Evolutionary conservation across 2,329 filamentous ascomycete genomes (phyloP).

Genomic region (Penicillium sp.): DNA sequence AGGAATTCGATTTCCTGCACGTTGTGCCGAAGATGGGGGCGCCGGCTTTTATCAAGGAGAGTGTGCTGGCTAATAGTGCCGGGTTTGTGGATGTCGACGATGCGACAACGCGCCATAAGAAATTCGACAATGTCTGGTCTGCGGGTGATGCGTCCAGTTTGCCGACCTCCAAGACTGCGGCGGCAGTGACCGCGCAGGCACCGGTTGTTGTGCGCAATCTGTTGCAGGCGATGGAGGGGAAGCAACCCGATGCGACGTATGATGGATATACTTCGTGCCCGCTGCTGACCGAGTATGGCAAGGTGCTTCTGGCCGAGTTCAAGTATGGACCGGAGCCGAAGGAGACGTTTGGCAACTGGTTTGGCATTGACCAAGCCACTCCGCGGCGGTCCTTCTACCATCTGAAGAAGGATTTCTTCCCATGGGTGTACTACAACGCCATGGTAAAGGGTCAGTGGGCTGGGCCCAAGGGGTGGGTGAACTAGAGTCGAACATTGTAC

Average conservation of each 20-base stretch:
- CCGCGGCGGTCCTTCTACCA: slow-evolving; percentile 56
- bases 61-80: slow-evolving; percentile 49
- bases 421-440: slow-evolving; percentile 57
- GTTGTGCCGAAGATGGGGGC: slow-evolving; percentile 56
- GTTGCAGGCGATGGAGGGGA: slow-evolving; percentile 43
- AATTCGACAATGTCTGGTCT: slow-evolving; percentile 55
- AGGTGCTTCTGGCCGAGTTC: slow-evolving; percentile 60
- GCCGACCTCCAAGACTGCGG: slow-evolving; percentile 54
- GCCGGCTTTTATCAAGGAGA: slow-evolving; percentile 51
- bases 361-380: slow-evolving; percentile 54
- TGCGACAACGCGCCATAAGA: slow-evolving; percentile 49
- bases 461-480: slow-evolving; percentile 51
- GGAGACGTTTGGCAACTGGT: slow-evolving; percentile 53
- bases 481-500: slow-evolving; percentile 5
- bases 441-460: slow-evolving; percentile 60
- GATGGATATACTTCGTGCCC: slow-evolving; percentile 55
- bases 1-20: slow-evolving; percentile 52
- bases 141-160: slow-evolving; percentile 55
- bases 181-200: slow-evolving; percentile 49
- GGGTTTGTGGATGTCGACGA: slow-evolving; percentile 56
- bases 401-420: slow-evolving; percentile 62
- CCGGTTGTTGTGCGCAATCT: slow-evolving; percentile 50
- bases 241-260: slow-evolving; percentile 42
- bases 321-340: slow-evolving; percentile 59
- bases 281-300: slow-evolving; percentile 53